phyloP scores from a whole-genome alignment of 2,329 filamentous ascomycete species.

The Epichloe hybrida region DNA sequence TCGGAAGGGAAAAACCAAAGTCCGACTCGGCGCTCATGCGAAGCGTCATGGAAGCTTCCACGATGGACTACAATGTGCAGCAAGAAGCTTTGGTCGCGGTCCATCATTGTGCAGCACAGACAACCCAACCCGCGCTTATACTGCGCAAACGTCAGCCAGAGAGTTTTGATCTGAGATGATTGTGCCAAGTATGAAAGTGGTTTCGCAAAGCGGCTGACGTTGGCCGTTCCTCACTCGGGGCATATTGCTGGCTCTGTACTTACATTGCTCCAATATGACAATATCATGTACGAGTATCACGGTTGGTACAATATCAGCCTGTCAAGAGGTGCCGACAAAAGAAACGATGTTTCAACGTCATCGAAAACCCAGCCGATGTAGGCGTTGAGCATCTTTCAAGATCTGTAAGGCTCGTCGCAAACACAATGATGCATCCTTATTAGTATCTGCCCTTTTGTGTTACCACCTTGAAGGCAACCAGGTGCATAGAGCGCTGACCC shows the following conservation, averaged over 20 bases:
- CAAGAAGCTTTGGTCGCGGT: constrained; percentile 2
- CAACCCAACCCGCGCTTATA: background rate
- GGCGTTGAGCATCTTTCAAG: background rate
- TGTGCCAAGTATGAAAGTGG: no score
- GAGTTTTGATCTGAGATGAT: background rate
- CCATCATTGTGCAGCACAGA: background rate
- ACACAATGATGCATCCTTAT: background rate
- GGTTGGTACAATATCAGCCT: background rate
- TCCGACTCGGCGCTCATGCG: constrained; percentile 7
- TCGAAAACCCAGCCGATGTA: background rate
- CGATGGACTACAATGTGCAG: constrained; percentile 8
- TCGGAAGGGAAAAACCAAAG: constrained; percentile 5
- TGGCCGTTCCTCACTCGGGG: no score
- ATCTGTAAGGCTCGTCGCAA: background rate
- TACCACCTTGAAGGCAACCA: constrained; percentile 2
- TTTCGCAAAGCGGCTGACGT: no score
- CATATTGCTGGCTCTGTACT: background rate
- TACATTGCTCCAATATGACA: background rate
- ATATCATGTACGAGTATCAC: background rate
- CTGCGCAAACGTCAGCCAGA: background rate
- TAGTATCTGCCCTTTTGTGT: constrained; percentile 2
- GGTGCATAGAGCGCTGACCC: constrained; percentile 1
- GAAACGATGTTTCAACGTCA: background rate
- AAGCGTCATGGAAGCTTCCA: constrained; percentile 7
- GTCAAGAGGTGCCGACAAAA: background rate